Evolutionary conservation across 1,284 basidiomycete species (phyloP).

Genomic region (Pulveroboletus sp.): DNA sequence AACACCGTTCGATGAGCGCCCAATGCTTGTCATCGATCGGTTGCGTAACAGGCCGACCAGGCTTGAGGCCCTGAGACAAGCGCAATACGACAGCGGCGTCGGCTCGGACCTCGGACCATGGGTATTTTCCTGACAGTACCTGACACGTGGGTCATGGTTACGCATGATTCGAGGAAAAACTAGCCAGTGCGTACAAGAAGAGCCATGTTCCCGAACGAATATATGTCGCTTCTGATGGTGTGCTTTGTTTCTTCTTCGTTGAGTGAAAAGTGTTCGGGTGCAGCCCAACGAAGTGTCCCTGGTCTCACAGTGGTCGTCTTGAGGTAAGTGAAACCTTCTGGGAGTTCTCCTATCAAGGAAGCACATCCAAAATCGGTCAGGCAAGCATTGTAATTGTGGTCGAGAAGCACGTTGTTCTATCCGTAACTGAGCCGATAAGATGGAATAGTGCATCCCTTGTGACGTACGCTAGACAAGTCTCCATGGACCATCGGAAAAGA

Average conservation of each 20-base stretch:
- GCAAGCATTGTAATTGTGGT: conserved; percentile 9
- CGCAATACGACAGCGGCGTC: conserved; percentile 6
- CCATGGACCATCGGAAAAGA: conserved; percentile 15
- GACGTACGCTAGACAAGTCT: conserved; percentile 10
- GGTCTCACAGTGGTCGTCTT: conserved; percentile 1
- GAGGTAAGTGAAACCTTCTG: conserved; percentile 10
- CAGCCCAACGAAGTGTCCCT: conserved; percentile 18
- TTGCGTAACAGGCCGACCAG: neutral
- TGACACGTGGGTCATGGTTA: neutral
- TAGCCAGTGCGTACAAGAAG: neutral
- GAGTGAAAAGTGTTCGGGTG: conserved; percentile 12
- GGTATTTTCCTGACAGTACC: conserved; percentile 10
- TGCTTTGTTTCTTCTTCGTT: neutral
- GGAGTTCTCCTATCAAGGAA: conserved; percentile 13
- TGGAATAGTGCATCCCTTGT: neutral
- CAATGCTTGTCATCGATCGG: conserved; percentile 16
- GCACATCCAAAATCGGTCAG: conserved; percentile 19
- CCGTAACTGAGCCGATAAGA: neutral
- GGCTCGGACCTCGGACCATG: conserved; percentile 14
- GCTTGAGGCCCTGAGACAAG: conserved; percentile 9
- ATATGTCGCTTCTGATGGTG: conserved; percentile 17
- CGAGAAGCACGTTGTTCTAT: conserved; percentile 20
- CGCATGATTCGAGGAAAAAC: neutral
- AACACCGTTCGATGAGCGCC: conserved; percentile 14
- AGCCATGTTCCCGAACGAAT: conserved; percentile 14